Evolutionary conservation across 805 yeast species (phyloP).

Genomic region (Pichia sporocuriosa): DNA sequence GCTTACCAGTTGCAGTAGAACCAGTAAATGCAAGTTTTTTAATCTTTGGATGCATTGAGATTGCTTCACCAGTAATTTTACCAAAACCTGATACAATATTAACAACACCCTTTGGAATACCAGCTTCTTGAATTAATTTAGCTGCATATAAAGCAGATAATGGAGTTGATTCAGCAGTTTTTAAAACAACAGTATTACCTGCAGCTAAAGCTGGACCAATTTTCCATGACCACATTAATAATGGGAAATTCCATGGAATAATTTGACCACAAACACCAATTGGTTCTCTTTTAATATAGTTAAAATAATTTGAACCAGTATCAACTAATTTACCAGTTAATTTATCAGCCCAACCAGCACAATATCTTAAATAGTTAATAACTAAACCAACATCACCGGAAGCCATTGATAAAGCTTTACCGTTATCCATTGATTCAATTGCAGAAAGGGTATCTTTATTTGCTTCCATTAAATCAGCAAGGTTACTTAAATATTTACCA

Average conservation of each 20-base stretch:
- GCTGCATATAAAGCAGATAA: conserved; percentile 76
- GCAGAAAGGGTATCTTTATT: conserved; percentile 66
- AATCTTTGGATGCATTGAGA: conserved; percentile 70
- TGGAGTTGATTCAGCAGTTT: conserved; percentile 91
- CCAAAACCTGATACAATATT: conserved; percentile 87
- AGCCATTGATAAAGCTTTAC: conserved; percentile 70
- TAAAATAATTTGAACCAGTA: conserved; percentile 67
- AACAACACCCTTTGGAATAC: conserved; percentile 86
- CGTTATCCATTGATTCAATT: conserved; percentile 84
- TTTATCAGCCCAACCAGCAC: conserved; percentile 92
- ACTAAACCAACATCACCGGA: conserved; percentile 70
- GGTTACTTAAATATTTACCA: conserved; percentile 53
- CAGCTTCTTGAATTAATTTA: conserved; percentile 67
- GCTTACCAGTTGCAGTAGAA: conserved; percentile 80
- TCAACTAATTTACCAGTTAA: conserved; percentile 68
- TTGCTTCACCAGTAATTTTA: conserved; percentile 73
- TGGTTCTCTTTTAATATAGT: conserved; percentile 81
- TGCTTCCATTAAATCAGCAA: conserved; percentile 73
- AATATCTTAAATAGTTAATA: conserved; percentile 65
- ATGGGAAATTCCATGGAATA: conserved; percentile 96
- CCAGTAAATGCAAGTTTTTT: conserved; percentile 95
- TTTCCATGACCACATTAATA: conserved; percentile 92
- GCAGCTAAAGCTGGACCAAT: conserved; percentile 88
- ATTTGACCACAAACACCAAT: conserved; percentile 93
- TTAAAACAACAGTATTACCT: conserved; percentile 82